Evolutionary conservation across 495 filamentous ascomycete genomes (phyloP).

Genomic region (Parathielavia appendiculata): DNA sequence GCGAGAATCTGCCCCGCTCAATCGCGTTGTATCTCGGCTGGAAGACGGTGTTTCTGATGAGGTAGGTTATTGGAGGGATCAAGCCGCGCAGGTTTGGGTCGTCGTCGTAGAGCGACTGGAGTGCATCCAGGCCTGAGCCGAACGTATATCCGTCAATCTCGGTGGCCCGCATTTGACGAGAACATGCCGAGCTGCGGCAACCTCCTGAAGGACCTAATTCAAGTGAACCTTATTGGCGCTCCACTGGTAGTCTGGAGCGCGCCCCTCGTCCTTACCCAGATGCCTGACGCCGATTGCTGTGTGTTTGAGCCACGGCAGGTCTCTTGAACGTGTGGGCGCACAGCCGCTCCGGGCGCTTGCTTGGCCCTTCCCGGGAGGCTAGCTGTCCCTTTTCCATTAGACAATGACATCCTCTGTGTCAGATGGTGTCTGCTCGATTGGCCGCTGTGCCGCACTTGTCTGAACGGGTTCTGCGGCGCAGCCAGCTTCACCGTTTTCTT

Average conservation of each 20-base stretch:
- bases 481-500: no score
- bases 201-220: neutral
- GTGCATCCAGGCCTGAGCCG: neutral
- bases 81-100: neutral
- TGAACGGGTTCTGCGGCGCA: no score
- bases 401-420: no score
- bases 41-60: neutral
- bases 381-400: no score
- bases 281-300: no score
- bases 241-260: neutral
- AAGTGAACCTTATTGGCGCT: neutral
- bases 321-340: no score
- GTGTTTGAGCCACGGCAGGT: no score
- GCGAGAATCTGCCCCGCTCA: neutral
- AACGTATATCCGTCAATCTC: constrained; percentile 3
- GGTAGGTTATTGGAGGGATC: neutral
- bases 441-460: no score
- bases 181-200: neutral
- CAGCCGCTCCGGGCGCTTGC: no score
- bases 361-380: no score
- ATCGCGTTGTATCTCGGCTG: neutral
- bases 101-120: neutral
- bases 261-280: neutral
- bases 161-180: neutral
- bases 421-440: no score